phyloP scores from a whole-genome alignment of 345 rosid species.

The Corchorus olitorius region DNA sequence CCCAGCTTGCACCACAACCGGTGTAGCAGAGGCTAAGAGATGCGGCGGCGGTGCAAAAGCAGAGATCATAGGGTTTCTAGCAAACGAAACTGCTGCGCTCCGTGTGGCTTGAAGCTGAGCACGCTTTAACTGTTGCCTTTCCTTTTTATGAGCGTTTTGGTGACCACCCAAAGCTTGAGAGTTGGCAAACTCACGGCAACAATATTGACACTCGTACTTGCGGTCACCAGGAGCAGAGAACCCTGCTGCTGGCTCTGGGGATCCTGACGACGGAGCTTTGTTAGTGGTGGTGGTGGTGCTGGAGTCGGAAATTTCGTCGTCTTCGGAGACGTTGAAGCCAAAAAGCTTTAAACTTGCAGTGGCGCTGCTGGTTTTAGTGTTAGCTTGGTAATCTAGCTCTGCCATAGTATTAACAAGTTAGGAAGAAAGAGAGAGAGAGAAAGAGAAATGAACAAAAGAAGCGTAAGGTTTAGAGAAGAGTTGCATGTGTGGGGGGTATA shows the following conservation, averaged over 20 bases:
- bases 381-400: constrained; percentile 46
- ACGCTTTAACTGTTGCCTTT: constrained; percentile 74
- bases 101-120: constrained; percentile 72
- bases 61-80: constrained; percentile 82
- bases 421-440: constrained; percentile 14
- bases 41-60: constrained; percentile 88
- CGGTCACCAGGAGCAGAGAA: constrained; percentile 48
- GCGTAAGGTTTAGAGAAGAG: constrained; percentile 17
- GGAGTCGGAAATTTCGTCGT: constrained; percentile 51
- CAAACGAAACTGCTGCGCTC: constrained; percentile 61
- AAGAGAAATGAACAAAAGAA: constrained; percentile 13
- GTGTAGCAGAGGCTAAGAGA: constrained; percentile 52
- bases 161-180: constrained; percentile 85
- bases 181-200: constrained; percentile 75
- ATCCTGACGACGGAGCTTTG: constrained; percentile 29
- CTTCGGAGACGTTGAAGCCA: constrained; percentile 78
- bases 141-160: constrained; percentile 88
- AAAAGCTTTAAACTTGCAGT: constrained; percentile 70
- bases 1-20: constrained; percentile 44
- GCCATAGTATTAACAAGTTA: constrained; percentile 37
- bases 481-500: constrained; percentile 47
- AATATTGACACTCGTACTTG: constrained; percentile 84
- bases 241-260: constrained; percentile 31
- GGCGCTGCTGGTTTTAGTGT: constrained; percentile 34
- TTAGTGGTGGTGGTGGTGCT: constrained; percentile 14